Evolutionary conservation across 768 basidiomycete species (phyloP).

Genomic region (Trametes cubensis): DNA sequence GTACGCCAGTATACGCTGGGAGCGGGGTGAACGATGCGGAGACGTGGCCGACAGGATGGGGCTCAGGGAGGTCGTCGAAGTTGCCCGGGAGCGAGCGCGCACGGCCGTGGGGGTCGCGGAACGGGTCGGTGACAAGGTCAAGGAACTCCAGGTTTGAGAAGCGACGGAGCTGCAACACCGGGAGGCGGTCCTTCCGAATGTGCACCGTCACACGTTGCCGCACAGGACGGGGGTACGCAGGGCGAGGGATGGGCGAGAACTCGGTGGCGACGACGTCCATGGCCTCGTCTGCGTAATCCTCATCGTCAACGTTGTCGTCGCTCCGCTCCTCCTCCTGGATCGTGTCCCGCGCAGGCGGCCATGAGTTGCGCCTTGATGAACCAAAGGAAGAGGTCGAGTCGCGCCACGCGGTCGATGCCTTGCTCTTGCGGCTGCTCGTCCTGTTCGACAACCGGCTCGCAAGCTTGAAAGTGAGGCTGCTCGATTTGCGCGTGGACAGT

Average conservation of each 20-base stretch:
- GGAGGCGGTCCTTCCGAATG: conserved; percentile 22
- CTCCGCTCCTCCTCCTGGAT: neutral
- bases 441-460: conserved; percentile 1
- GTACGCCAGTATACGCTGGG: neutral
- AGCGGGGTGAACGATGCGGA: conserved; percentile 21
- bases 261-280: conserved; percentile 5
- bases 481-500: conserved; percentile 16
- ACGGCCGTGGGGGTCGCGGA: conserved; percentile 20
- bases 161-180: conserved; percentile 27
- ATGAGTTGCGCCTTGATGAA: conserved; percentile 19
- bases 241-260: neutral
- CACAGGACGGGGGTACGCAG: neutral
- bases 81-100: conserved; percentile 18
- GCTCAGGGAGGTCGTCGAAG: neutral
- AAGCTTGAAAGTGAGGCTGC: conserved; percentile 14
- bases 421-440: conserved; percentile 14
- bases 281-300: conserved; percentile 2
- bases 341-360: neutral
- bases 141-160: conserved; percentile 29
- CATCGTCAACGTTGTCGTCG: neutral
- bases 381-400: conserved; percentile 20
- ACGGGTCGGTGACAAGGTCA: conserved; percentile 23
- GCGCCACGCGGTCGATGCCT: conserved; percentile 9
- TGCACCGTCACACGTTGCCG: conserved; percentile 28
- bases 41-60: neutral